Conservation (phyloP, 179 eudicot species). For the Carnegiea gigantea region DNA sequence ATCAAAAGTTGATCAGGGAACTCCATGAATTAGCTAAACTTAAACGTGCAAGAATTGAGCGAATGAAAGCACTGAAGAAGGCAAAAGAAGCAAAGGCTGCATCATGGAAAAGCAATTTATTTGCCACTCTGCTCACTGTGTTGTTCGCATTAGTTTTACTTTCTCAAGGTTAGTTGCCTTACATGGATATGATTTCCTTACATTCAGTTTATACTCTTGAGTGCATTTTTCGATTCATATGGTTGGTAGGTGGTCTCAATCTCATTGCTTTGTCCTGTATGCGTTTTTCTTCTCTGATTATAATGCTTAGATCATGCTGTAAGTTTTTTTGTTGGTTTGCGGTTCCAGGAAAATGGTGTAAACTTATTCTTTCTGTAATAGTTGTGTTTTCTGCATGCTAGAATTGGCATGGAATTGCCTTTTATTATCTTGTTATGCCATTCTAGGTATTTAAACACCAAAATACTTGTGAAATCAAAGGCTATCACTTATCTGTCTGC, state of each 20-base stretch:
- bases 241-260: not conserved
- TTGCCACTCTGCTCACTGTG: conserved; percentile 68
- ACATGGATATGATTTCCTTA: not conserved
- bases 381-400: too few relatives aligned
- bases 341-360: not conserved
- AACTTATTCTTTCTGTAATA: not conserved
- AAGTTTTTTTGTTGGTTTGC: not conserved
- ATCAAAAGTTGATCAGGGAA: conserved; percentile 78
- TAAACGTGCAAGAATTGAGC: conserved; percentile 66
- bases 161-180: conserved; percentile 60
- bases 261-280: not conserved
- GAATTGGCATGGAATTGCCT: too few relatives aligned
- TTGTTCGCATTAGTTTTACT: conserved; percentile 69
- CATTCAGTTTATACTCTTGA: not conserved
- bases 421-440: not conserved
- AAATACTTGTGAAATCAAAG: not conserved
- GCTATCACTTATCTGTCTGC: not conserved
- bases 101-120: conserved; percentile 50
- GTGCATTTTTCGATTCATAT: not conserved
- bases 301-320: not conserved
- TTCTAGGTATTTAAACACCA: not conserved
- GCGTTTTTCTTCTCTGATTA: not conserved
- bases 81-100: conserved; percentile 58
- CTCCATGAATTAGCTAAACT: conserved; percentile 61
- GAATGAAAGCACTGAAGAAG: conserved; percentile 83